Evolutionary conservation across 139 green algal genomes (phyloP), one percentile per base, ranked within the genome.

Genomic region (Axilococcus clingmanii): DNA sequence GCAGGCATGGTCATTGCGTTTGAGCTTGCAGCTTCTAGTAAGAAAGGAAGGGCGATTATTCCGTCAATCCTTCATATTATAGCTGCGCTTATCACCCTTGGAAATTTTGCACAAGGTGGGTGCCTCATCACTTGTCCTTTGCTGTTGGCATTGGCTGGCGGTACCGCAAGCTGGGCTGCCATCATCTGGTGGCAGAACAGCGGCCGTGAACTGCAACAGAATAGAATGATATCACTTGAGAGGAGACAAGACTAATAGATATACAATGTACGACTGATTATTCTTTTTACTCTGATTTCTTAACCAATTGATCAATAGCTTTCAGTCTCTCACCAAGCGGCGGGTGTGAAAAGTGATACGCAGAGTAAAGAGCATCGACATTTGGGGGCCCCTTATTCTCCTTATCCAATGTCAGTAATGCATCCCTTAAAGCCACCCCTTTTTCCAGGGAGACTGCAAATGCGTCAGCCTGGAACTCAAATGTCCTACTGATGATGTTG

Each of bases 401-500:
- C 35, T 89, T 74, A 51, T 95, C 80, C 48, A 95, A 64, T 33
- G 61, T 77, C 16, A 81, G 55, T 44, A 95, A 72, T 6, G 78
- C 87, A 22, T 61, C 48, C 7, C 63, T 52, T 19, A 95, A 69
- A 4, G 66, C 7, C 34, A 54, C 23, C 1, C 27, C 66, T 19
- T 79, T 64, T 6, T 75, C 80, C 47, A 78, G 53, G 1, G 25
- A 27, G 3, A 82, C 78, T 3, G 72, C 86, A 71, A 94, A 95
- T 0, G 27, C 63, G 49, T 95, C 87, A n/a, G 87, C 87, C 59
- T 95, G 86, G 64, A 89, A 95, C 59, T 95, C 86, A 61, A 86
- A 95, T 5, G n/a, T 63, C 7, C 86, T 65, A 42, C 59, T 82
- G 2, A 95, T 49, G 15, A 93, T 33, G 46, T 95, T 93, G 28